Base-by-base conservation (phyloP, 305 asterid genomes). In the Solanum hybrid region DNA sequence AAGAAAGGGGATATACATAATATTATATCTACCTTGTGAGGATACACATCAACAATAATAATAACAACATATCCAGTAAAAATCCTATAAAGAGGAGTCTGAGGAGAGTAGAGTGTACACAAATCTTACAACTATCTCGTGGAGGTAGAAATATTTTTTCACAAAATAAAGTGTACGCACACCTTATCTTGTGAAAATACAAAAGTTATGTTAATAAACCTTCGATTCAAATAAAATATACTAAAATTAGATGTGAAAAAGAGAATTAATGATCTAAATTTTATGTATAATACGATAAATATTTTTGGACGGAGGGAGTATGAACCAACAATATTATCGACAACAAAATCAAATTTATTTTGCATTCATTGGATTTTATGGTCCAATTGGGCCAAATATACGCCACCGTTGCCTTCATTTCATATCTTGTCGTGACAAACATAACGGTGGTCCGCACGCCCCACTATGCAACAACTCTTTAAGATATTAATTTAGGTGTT, bases 341-440 rank as follows among this genome's bases (percentile, higher is more conserved):
- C 80, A 37, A 39, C 39, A 27, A 89, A 78, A 91, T 87, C 86
- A 90, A 29, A 90, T 92, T 17, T n/a, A 6, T 32, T 9, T 24
- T 17, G 4, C 29, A 13, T 79, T 36, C 5, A 10, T 86, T 36
- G 0, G 26, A 51, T 90, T 84, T 29, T 51, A 57, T 85, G 88
- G 77, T 85, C 32, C 32, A 20, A 57, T 31, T 57, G 29, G 41
- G 31, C 22, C 32, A 14, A 51, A 85, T 17, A 10, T 51, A 51
- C 22, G 41, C 39, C 88, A 51, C 76, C 41, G 76, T 73, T 84
- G 15, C 76, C 29, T 17, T 29, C 6, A 13, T 31, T 31, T 83
- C 38, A 24, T 83, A 31, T 31, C 72, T 37, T 57, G 20, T 85
- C 32, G 88, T 57, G 88, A 85, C 77, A 85, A 61, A 85, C 32